Base-by-base conservation (phyloP, 2,329 filamentous ascomycete species). In the Daldinia sp. region DNA sequence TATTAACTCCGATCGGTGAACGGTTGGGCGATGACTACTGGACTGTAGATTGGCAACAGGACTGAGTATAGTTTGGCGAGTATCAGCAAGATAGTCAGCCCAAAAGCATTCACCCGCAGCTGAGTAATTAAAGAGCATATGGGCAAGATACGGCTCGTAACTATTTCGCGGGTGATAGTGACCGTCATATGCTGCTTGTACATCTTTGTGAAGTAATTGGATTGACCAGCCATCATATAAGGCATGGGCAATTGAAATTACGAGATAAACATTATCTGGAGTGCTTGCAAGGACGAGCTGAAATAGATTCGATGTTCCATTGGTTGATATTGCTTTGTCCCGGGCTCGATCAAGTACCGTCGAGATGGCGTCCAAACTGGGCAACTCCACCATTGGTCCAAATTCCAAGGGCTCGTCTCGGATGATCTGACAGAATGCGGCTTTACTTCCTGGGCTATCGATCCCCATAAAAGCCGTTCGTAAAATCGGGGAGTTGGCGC, bases 181-280 rank as follows among this genome's bases (percentile, higher is more conserved):
- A 3, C 79, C 79, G 3, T 79, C 48, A 65, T 96, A 96, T 1
- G 89, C 87, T n/a, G 76, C 79, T 13, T 82, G 76, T 0, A 97
- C 83, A 70, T 95, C 88, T 41, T 83, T 80, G 69, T 95, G 92
- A 1, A 97, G 76, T 13, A 96, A 78, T 3, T 82, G 81, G 10
- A 97, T 83, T 2, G 93, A 96, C 86, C 89, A 93, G 0, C 94
- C 94, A 72, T 97, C 94, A 68, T 97, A 97, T 17, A 97, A 81
- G 1, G 93, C 92, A 76, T 97, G 94, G 0, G 93, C 85, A 35
- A 97, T 87, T 0, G 92, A 94, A 1, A 97, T 74, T 3, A 89
- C 72, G 1, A 89, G 65, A 57, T 83, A 85, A 25, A 63, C 70
- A 32, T 70, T 72, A 11, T 61, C 68, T 2, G 63, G 76, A 1